These are phyloP conservation scores for Neonectria sp. DNA, from an alignment of 2,329 filamentous ascomycete species.

Conservation along the genomic window DNA sequence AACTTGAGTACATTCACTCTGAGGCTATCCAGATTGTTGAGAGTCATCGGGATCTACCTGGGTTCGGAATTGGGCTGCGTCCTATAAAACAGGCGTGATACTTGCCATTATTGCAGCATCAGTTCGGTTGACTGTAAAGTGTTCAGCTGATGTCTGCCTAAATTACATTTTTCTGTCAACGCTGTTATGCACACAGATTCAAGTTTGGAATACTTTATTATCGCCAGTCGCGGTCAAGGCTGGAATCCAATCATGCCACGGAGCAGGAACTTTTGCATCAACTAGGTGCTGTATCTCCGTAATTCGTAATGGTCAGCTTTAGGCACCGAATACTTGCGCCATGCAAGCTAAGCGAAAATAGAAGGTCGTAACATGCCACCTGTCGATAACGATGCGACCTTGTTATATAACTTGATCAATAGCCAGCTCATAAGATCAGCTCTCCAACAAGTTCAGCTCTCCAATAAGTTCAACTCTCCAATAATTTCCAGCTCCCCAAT, in stretches of 20 bases:
- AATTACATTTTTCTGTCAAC: too few relatives aligned
- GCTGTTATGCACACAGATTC: too few relatives aligned
- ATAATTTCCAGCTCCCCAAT: too few relatives aligned
- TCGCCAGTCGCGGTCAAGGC: too few relatives aligned
- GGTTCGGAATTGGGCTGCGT: slow-evolving; percentile 1
- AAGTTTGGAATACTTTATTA: too few relatives aligned
- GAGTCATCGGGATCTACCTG: slow-evolving; percentile 1
- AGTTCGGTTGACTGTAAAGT: too few relatives aligned
- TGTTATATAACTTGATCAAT: too few relatives aligned
- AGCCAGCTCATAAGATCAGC: background rate
- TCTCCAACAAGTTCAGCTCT: too few relatives aligned
- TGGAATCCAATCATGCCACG: background rate
- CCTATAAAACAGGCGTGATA: too few relatives aligned
- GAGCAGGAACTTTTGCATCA: background rate
- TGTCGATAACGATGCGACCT: background rate
- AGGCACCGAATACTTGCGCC: slow-evolving; percentile 1
- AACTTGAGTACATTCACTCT: background rate
- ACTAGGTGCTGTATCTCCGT: background rate
- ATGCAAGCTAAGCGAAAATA: background rate
- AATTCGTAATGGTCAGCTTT: background rate
- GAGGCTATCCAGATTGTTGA: slow-evolving; percentile 3
- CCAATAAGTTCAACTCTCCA: too few relatives aligned
- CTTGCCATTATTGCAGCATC: too few relatives aligned
- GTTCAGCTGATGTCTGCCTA: too few relatives aligned
- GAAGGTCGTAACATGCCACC: background rate